Percentiles rank a stretch among this genome's conserved stretches.
These are phyloP conservation scores for Emydomyces testavorans DNA, from an alignment of 2,329 filamentous ascomycete genomes.

Conservation along the genomic window DNA sequence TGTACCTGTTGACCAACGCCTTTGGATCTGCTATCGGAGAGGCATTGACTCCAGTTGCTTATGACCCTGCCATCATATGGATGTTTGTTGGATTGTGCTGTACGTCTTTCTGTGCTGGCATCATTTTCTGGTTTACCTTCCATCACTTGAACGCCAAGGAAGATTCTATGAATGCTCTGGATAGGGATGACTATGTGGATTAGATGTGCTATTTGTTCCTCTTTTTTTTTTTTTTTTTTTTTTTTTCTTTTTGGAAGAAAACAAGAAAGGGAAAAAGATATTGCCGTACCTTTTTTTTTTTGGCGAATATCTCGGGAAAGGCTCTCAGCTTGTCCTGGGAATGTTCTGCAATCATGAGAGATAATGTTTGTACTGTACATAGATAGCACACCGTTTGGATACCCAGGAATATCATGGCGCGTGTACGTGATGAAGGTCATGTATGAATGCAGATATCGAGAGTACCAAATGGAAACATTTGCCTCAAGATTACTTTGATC, in stretches of 20 bases:
- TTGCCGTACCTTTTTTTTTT: too few species aligned
- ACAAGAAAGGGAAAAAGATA: too few species aligned
- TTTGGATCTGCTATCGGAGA: constrained; percentile 50
- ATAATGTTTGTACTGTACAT: background rate
- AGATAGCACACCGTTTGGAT: background rate
- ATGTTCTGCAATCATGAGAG: background rate
- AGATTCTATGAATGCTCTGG: constrained; percentile 41
- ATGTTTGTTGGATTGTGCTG: constrained; percentile 51
- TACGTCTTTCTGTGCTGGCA: constrained; percentile 39
- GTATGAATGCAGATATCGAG: background rate
- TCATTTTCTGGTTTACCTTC: constrained; percentile 45
- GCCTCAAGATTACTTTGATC: too few species aligned
- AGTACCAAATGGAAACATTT: background rate
- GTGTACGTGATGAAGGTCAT: background rate
- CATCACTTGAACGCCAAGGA: constrained; percentile 39
- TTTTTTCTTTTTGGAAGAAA: too few species aligned
- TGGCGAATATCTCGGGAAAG: too few species aligned
- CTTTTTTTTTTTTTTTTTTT: background rate
- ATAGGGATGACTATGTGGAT: constrained; percentile 23
- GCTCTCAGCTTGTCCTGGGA: too few species aligned
- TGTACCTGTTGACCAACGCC: constrained; percentile 48
- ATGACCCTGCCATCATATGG: constrained; percentile 55
- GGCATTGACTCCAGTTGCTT: constrained; percentile 48
- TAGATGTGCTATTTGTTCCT: background rate
- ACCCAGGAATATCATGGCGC: background rate